A percentile compares a stretch with the other conserved stretches of the same genome.
phyloP scores from a whole-genome alignment of 2,329 filamentous ascomycete genomes.

The Penicillium brasilianum region DNA sequence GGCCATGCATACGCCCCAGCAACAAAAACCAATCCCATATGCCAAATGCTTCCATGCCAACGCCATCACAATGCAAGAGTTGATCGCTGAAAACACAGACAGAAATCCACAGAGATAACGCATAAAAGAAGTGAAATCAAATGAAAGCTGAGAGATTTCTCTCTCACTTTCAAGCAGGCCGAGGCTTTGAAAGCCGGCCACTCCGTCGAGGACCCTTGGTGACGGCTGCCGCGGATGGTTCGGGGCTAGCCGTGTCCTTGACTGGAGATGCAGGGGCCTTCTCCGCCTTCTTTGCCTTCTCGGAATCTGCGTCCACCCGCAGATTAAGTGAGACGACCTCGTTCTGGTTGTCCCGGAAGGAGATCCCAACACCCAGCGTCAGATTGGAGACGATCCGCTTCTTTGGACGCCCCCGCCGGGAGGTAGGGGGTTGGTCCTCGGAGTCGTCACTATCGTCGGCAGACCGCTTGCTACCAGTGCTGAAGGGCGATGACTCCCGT shows the following conservation, averaged over 20 bases:
- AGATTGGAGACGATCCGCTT: conserved; percentile 44
- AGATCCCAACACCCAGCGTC: conserved; percentile 44
- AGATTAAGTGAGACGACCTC: conserved; percentile 46
- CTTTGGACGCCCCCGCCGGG: conserved; percentile 36
- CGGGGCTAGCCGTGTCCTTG: conserved; percentile 9
- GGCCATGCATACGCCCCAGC: conserved; percentile 17
- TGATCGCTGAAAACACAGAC: conserved; percentile 27
- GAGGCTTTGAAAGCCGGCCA: conserved; percentile 27
- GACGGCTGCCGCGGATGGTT: conserved; percentile 13
- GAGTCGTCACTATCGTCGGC: conserved; percentile 47
- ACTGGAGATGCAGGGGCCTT: background rate
- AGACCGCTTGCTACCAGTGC: conserved; percentile 49
- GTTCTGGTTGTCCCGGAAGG: conserved; percentile 45
- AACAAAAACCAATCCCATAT: conserved; percentile 18
- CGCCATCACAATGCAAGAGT: conserved; percentile 30
- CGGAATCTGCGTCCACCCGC: conserved; percentile 29
- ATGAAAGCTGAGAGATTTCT: background rate
- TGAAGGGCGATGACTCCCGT: conserved; percentile 49
- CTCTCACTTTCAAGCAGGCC: conserved; percentile 10
- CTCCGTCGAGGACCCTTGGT: conserved; percentile 26
- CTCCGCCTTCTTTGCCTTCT: conserved; percentile 21
- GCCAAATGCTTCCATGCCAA: conserved; percentile 25
- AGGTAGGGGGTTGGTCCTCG: conserved; percentile 39
- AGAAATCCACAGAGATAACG: conserved; percentile 9
- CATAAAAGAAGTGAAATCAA: conserved; percentile 11